Evolutionary conservation across 306 rosid genomes (phyloP), one percentile per base, ranked within the genome.

Genomic region (Comarum palustre): DNA sequence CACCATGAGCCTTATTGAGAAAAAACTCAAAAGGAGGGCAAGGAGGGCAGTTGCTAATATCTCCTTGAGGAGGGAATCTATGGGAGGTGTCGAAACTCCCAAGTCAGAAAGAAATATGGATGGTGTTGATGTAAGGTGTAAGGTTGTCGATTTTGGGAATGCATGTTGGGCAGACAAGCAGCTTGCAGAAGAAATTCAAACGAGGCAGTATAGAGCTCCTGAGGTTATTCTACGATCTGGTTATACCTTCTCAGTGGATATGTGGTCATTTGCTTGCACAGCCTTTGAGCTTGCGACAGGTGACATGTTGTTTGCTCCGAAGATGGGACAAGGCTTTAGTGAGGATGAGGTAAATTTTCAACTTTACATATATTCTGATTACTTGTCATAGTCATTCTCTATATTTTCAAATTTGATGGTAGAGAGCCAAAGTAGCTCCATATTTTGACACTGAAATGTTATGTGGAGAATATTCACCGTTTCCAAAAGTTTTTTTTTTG

Each of bases 201-300:
- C 98, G 3, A 90, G 98, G 82, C 96, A 93, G 83, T 93, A 93
- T 74, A 87, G 98, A 85, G 96, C 98, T 71, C 98, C 98, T 65
- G 98, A 93, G 84, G 98, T 93, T 55, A 42, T 93, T 75, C 78
- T 93, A 79, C 88, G 79, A 75, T 78, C 97, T 45, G 94, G 98
- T 5, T 90, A 93, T 79, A 83, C 98, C 76, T 89, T 72, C 87
- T 57, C 98, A 9, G 88, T 87, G 25, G 98, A 93, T 81, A 89
- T 93, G 92, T 93, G 98, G 98, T 93, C 98, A 63, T 86, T 93
- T 59, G 98, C 90, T 73, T 90, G 98, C 88, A 87, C 83, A 39
- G 96, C 92, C 54, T 93, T 93, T 71, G 98, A 93, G 74, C 98
- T 93, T 76, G 97, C 98, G 46, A 90, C 98, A 14, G 98, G 98